Evolutionary conservation across 768 basidiomycete species (phyloP).

Genomic region (Harrya chromipes): DNA sequence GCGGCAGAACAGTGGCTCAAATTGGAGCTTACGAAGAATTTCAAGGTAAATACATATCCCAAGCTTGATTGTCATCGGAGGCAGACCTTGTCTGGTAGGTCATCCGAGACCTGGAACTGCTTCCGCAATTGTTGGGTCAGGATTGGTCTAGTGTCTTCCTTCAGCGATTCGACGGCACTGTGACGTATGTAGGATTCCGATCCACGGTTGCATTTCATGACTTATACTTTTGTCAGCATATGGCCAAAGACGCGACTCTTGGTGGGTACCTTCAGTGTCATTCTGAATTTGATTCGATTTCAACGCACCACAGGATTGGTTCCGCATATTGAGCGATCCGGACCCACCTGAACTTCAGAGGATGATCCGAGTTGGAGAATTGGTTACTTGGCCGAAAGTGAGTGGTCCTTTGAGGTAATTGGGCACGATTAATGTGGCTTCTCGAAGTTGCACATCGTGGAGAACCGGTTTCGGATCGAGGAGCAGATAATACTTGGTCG

Average conservation of each 20-base stretch:
- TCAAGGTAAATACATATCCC: conserved; percentile 51
- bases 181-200: conserved; percentile 60
- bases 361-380: conserved; percentile 84
- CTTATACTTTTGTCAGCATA: conserved; percentile 49
- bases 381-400: conserved; percentile 97
- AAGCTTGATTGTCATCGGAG: background rate
- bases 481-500: conserved; percentile 80
- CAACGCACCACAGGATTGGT: conserved; percentile 61
- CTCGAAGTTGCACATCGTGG: conserved; percentile 83
- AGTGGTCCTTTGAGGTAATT: conserved; percentile 5
- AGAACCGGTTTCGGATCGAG: conserved; percentile 84
- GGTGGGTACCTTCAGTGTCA: conserved; percentile 38
- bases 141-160: conserved; percentile 98
- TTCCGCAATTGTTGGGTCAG: conserved; percentile 89
- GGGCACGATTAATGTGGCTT: conserved; percentile 8
- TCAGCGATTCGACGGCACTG: conserved; percentile 86
- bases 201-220: conserved; percentile 13
- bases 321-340: conserved; percentile 81
- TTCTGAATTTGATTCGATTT: background rate
- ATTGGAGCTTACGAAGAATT: conserved; percentile 94
- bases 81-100: conserved; percentile 40
- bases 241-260: conserved; percentile 80
- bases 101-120: conserved; percentile 92
- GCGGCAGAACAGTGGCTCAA: conserved; percentile 95
- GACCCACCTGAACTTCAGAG: conserved; percentile 73